Evolutionary conservation across 306 rosid genomes (phyloP), one percentile per base, ranked within the genome.

Genomic region (Heteromeles arbutifolia): DNA sequence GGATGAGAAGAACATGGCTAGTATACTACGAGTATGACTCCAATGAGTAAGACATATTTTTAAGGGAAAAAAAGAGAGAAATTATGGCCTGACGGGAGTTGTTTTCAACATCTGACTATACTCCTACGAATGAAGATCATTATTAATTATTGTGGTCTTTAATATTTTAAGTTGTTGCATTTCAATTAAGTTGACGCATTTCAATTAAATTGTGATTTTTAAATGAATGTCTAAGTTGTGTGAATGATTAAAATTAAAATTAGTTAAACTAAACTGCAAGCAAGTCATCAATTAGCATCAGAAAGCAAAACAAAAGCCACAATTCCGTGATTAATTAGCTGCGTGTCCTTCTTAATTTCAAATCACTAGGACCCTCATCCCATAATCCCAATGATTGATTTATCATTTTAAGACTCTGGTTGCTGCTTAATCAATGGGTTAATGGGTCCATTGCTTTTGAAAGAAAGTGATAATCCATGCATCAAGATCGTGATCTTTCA

Each of bases 321-420:
- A 61, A 61, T 59, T 73, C 59, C 77, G 68, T 73, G 77, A 41
- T 59, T 57, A 61, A 73, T 24, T 73, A 59, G 58, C 69, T 73
- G 43, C 43, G 25, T 8, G 10, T 25, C 58, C 43, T 11, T 11
- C 69, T 54, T 7, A 21, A 54, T 54, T 12, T 58, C 39, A 24
- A 39, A 29, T 25, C 56, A 54, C 22, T 24, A 1, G 65, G 65
- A 61, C 65, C 67, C 45, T 32, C 69, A 54, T 32, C 21, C 11
- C 67, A 21, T 29, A 6, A 59, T 59, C 65, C 32, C 37, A 26
- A 48, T 26, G 13, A 26, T 61, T 63, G 29, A 63, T 63, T 29
- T 25, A 28, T 37, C 29, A 48, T 59, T n/a, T 14, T 63, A 18
- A 29, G 39, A 19, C 41, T 61, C 2, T 3, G 19, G 22, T 2